Conservation (phyloP, 1,284 basidiomycete genomes). For the Boletus hoseneyae region DNA sequence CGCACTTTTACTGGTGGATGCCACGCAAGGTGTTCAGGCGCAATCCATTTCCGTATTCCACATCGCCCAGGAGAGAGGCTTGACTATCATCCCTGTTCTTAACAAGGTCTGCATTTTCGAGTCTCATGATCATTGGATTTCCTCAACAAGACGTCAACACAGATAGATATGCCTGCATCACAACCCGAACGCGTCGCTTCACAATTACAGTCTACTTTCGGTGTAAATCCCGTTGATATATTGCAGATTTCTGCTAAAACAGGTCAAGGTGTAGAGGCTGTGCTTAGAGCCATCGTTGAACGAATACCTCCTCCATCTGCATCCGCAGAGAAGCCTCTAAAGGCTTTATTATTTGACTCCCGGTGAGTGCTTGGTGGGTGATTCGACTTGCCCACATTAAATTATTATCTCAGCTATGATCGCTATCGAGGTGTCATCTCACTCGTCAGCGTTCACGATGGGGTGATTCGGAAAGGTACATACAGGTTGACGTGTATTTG, state of each 20-base stretch:
- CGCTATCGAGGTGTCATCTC: conserved; percentile 96
- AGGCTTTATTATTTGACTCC: conserved; percentile 93
- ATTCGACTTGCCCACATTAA: conserved; percentile 1
- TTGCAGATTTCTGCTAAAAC: conserved; percentile 91
- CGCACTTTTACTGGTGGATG: conserved; percentile 88
- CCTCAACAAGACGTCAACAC: conserved; percentile 3
- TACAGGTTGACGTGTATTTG: neutral
- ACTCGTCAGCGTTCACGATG: conserved; percentile 76
- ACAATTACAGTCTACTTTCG: conserved; percentile 82
- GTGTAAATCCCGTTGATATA: conserved; percentile 69
- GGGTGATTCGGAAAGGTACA: conserved; percentile 61
- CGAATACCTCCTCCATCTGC: conserved; percentile 76
- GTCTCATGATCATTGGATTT: neutral
- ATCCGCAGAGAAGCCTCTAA: conserved; percentile 53
- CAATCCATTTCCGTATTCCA: conserved; percentile 97
- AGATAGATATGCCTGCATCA: conserved; percentile 89
- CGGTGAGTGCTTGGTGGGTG: conserved; percentile 49
- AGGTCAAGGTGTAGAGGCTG: conserved; percentile 73
- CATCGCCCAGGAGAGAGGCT: conserved; percentile 76
- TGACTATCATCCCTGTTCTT: conserved; percentile 88
- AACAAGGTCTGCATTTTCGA: conserved; percentile 70
- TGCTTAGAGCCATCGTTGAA: conserved; percentile 80
- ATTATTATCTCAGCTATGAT: conserved; percentile 76
- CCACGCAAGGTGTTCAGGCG: conserved; percentile 96
- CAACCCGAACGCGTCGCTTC: conserved; percentile 76